These are phyloP conservation scores for Buxus sempervirens DNA, from an alignment of 164 flowering plant species.

Conservation along the genomic window DNA sequence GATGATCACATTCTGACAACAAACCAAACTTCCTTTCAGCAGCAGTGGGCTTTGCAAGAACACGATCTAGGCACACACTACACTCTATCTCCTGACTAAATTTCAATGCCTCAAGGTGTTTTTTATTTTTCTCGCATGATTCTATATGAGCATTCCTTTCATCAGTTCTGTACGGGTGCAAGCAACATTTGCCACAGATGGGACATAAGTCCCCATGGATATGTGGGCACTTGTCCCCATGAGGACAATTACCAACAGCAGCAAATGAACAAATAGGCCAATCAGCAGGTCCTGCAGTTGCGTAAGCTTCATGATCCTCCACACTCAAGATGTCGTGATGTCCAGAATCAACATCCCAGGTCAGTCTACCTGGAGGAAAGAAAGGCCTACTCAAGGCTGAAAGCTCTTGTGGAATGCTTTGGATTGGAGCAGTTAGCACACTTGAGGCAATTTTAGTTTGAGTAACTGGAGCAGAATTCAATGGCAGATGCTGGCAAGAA, in stretches of 20 bases:
- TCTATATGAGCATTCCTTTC: slow-evolving; percentile 79
- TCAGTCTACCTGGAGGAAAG: slow-evolving; percentile 25
- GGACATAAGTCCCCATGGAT: slow-evolving; percentile 87
- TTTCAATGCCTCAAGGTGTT: slow-evolving; percentile 67
- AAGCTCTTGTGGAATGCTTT: slow-evolving; percentile 24
- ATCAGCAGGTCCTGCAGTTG: slow-evolving; percentile 37
- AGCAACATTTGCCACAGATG: slow-evolving; percentile 70
- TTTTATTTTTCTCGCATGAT: slow-evolving; percentile 65
- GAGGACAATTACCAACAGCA: slow-evolving; percentile 88
- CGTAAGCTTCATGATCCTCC: slow-evolving; percentile 22
- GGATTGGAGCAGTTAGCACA: slow-evolving; percentile 11
- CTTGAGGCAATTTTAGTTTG: slow-evolving; percentile 15
- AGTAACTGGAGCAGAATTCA: slow-evolving; percentile 23
- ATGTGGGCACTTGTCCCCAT: slow-evolving; percentile 81
- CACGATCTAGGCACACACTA: slow-evolving; percentile 90
- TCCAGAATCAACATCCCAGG: slow-evolving; percentile 40
- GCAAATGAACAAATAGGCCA: slow-evolving; percentile 79
- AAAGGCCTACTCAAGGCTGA: slow-evolving; percentile 34
- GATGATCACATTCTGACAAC: slow-evolving; percentile 95
- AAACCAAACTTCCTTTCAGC: slow-evolving; percentile 94
- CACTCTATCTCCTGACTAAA: slow-evolving; percentile 95
- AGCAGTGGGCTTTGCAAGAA: slow-evolving; percentile 71
- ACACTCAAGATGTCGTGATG: slow-evolving; percentile 21
- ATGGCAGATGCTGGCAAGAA: slow-evolving; percentile 23
- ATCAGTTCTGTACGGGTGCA: slow-evolving; percentile 81